These are phyloP conservation scores for Dioscorea cayenensis DNA, from an alignment of 116 monocot genomes.

Conservation along the genomic window DNA sequence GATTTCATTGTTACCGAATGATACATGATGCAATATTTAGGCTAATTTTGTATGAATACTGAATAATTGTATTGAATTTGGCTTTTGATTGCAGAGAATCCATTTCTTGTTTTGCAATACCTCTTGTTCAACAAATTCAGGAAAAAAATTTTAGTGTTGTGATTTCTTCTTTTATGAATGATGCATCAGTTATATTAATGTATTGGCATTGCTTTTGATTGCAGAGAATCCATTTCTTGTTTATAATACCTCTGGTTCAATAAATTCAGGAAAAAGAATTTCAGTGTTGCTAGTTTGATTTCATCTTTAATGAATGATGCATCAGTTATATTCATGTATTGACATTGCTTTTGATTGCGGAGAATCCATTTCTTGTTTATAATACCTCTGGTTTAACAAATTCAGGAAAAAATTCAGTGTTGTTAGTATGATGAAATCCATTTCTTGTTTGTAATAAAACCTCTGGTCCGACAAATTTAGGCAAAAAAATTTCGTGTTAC, in stretches of 20 bases:
- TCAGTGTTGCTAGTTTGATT: background rate
- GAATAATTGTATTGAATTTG: background rate
- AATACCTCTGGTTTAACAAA: background rate
- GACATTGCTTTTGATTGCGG: background rate
- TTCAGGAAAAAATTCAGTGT: background rate
- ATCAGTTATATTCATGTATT: background rate
- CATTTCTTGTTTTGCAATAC: background rate
- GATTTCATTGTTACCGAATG: background rate
- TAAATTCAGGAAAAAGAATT: too few relatives aligned
- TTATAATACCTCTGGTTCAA: too few relatives aligned
- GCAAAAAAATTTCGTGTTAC: background rate
- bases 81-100: background rate
- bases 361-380: background rate
- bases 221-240: background rate
- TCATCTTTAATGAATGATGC: background rate
- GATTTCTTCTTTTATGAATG: background rate
- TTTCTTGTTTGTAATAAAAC: background rate
- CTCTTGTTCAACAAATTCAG: too few relatives aligned
- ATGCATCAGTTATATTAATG: background rate
- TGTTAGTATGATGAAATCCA: background rate
- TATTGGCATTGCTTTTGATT: background rate
- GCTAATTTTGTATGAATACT: too few relatives aligned
- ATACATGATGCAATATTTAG: background rate
- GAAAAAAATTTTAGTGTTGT: background rate
- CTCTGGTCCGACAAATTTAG: too few relatives aligned